Conservation (phyloP, 164 flowering plant species). For the Paratinospora sagittata region DNA sequence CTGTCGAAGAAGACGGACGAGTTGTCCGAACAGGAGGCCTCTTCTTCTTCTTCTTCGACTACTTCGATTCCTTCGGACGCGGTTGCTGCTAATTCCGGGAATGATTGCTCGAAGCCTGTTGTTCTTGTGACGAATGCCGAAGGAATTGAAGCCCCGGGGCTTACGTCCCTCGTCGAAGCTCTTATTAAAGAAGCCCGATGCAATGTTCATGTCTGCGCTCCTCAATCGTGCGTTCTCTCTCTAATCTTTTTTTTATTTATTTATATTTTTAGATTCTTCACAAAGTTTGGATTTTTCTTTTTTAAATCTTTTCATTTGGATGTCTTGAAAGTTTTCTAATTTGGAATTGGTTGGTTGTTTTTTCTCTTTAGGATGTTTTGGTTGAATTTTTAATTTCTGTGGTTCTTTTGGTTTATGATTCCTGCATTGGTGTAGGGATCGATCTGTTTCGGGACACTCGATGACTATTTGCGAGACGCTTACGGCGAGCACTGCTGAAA, state of each 20-base stretch:
- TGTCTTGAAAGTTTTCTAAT: neutral
- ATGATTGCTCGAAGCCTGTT: constrained; percentile 46
- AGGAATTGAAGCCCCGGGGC: constrained; percentile 84
- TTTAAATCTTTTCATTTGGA: neutral
- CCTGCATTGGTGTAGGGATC: constrained; percentile 37
- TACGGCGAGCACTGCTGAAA: constrained; percentile 58
- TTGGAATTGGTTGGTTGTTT: neutral
- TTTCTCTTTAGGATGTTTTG: neutral
- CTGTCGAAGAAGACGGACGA: constrained; percentile 12
- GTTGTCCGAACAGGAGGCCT: constrained; percentile 10
- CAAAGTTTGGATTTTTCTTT: neutral
- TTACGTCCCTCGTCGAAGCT: constrained; percentile 65
- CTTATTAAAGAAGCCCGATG: constrained; percentile 56
- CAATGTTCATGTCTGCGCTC: constrained; percentile 82
- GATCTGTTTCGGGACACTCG: constrained; percentile 74
- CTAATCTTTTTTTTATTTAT: neutral
- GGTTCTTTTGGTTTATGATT: constrained; percentile 5
- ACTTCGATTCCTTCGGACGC: neutral
- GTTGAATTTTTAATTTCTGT: neutral
- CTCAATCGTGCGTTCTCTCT: constrained; percentile 61
- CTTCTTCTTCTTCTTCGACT: constrained; percentile 17
- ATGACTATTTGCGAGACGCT: constrained; percentile 65
- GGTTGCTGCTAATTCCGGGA: constrained; percentile 12
- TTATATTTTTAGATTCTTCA: neutral
- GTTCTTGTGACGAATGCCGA: constrained; percentile 81